Base-by-base conservation (phyloP, 805 yeast species). In the Candida sithepensis region DNA sequence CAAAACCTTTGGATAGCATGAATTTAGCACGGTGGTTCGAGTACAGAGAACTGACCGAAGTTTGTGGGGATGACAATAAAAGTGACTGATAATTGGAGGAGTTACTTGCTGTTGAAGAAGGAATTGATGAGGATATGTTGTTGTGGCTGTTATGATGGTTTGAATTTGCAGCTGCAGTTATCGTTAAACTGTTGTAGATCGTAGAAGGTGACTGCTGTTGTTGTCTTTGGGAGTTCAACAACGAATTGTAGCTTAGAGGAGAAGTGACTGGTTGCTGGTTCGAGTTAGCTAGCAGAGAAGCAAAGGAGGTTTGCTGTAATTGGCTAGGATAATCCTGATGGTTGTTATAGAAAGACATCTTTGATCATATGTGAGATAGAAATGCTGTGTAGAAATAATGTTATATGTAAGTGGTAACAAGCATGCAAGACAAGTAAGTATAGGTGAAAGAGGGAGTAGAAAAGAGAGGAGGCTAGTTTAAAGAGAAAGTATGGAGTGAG, bases 1-100 rank as follows among this genome's bases (percentile, higher is more conserved):
- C 86, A 63, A 81, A 81, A 28, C 81, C 79, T 54, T 81, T 81
- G 20, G 82, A 77, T 26, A 76, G 71, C 67, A 78, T 77, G 58
- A 79, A 78, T 54, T 83, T 68, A 37, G 81, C 76, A 38, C 84
- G 65, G 26, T 54, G 59, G 10, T 54, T 46, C 18, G 64, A 57
- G 42, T 58, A 59, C 18, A 61, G 41, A 8, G 64, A 59, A 13
- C 60, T 53, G 10, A 54, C 44, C 13, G 64, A 59, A 18, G 59
- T 54, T 44, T 60, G 59, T 13, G 64, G 63, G 1, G 64, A 59
- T 16, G 62, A 59, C 21, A 53, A 46, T 14, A 57, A 48, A 47
- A 59, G 41, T 14, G 62, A 57, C 43, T 56, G 61, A 44, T 60
- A 61, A 19, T 48, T 50, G 12, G 59, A 51, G 9, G 61, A 51